Evolutionary conservation across 2,329 filamentous ascomycete genomes (phyloP), one percentile per base, ranked within the genome.

Genomic region (Aspergillus sp.): DNA sequence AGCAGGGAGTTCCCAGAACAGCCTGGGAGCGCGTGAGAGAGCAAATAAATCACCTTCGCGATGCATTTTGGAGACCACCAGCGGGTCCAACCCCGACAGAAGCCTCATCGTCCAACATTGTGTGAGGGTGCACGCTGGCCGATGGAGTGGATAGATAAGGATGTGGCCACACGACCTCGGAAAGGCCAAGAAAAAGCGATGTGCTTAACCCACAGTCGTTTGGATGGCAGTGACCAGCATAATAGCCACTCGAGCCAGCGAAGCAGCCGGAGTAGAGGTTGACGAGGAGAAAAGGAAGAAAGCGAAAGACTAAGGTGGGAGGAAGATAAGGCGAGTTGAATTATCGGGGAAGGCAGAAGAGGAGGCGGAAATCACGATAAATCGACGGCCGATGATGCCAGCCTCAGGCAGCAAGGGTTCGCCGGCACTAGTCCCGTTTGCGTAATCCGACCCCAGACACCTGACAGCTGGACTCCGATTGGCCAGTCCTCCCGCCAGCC

Each of bases 61-160:
- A 58, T 36, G 58, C 60, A 53, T 52, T 57, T 49, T 63, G 59
- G 42, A 62, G 56, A 17, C 53, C 51, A 52, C 63, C 63, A 25
- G 59, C 54, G 36, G 65, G 56, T 47, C 59, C 61, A 50, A 59
- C 57, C 31, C 66, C 66, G 40, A 67, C 50, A 5, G 63, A 49
- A 44, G 63, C 58, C 58, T 71, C 71, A 50, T 68, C 64, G 53
- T 71, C 69, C 63, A 71, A 63, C 56, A 62, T 65, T 9, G 41
- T 57, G 52, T 21, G 29, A 32, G 41, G 32, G 17, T 40, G 23
- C 32, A 44, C 57, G 50, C 55, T 41, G 49, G 41, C 38, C 44
- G 44, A 48, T 20, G 11, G 25, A 40, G 29, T 43, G 48, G 41
- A 40, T 52, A 49, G 59, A 59, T 61, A 61, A 61, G 56, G 54